Conservation (phyloP, 164 flowering plant species). For the Tinospora cordifolia region DNA sequence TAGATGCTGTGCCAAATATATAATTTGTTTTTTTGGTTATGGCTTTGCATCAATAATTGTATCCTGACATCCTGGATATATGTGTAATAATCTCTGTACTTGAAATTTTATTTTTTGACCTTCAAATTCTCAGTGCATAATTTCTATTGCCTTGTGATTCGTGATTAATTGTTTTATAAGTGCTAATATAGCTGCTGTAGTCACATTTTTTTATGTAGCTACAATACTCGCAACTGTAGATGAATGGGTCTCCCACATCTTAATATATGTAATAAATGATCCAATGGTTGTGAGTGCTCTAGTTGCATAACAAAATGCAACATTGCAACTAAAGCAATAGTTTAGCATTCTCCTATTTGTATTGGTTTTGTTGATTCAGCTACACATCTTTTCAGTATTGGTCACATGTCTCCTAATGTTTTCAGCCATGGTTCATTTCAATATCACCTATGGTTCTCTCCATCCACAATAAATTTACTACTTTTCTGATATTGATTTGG, state of each 20-base stretch:
- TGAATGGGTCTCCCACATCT: no score
- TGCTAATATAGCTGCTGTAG: no score
- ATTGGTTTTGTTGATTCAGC: not conserved
- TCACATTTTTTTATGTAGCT: no score
- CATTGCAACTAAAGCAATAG: no score
- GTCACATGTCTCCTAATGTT: not conserved
- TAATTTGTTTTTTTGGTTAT: not conserved
- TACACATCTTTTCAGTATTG: not conserved
- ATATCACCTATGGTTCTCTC: not conserved
- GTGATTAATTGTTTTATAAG: not conserved
- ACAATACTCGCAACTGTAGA: no score
- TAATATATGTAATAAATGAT: no score
- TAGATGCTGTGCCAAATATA: not conserved
- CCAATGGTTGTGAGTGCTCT: no score
- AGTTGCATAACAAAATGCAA: no score
- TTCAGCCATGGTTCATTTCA: not conserved
- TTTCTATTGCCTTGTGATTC: not conserved
- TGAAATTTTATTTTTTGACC: not conserved
- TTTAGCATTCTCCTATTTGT: no score
- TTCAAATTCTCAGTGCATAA: not conserved
- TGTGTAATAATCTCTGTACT: not conserved
- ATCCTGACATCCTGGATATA: not conserved
- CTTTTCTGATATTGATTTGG: no score
- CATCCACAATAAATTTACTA: not conserved
- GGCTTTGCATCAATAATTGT: no score